phyloP scores from a whole-genome alignment of 306 rosid species.

The Herpetospermum pedunculosum region DNA sequence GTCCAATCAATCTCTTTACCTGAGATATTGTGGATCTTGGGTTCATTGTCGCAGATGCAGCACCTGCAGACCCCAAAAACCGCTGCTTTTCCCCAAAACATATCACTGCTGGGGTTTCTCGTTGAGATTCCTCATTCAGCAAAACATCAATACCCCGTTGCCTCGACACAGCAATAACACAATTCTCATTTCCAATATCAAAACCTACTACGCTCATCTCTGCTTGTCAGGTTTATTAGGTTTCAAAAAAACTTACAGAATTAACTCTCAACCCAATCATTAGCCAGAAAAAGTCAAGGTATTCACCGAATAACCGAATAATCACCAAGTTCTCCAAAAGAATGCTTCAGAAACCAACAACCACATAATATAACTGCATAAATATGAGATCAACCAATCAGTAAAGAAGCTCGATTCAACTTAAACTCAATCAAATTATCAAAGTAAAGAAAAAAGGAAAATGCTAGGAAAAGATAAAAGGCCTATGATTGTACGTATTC shows the following conservation, averaged over 20 bases:
- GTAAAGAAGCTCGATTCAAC: background rate
- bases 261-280: constrained; percentile 5
- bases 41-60: constrained; percentile 85
- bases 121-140: constrained; percentile 77
- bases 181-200: constrained; percentile 95
- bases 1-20: constrained; percentile 80
- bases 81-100: constrained; percentile 90
- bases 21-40: constrained; percentile 74
- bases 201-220: constrained; percentile 87
- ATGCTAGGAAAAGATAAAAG: background rate
- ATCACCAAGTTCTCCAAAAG: constrained; percentile 1
- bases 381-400: background rate
- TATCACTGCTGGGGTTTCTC: constrained; percentile 82
- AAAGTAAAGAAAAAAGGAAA: background rate
- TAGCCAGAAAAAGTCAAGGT: background rate
- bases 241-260: background rate
- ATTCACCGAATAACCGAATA: background rate
- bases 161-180: constrained; percentile 81
- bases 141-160: constrained; percentile 88
- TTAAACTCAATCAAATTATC: background rate
- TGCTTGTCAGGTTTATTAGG: background rate
- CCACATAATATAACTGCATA: background rate
- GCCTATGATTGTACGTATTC: no score
- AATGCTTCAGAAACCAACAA: constrained; percentile 1
- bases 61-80: constrained; percentile 90